Evolutionary conservation across 1,139 yeast species (phyloP).

Genomic region (Diutina neorugosa): DNA sequence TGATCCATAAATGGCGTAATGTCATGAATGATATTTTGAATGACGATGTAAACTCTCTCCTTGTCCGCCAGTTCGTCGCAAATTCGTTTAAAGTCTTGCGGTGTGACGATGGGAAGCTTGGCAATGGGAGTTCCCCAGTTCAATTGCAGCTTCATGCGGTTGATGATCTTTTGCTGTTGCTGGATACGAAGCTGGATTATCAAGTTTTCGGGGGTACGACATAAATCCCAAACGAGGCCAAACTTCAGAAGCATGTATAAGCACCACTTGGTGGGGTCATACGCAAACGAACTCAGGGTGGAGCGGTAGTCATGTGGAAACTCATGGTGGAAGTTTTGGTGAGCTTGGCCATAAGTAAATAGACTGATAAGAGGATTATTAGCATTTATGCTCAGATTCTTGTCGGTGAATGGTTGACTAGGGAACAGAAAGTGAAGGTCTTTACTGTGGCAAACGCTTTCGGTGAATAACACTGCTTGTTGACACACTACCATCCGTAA

Average conservation of each 20-base stretch:
- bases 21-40: constrained; percentile 54
- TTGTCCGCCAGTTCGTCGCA: constrained; percentile 23
- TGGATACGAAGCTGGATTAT: constrained; percentile 47
- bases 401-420: constrained; percentile 51
- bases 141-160: constrained; percentile 45
- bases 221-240: constrained; percentile 26
- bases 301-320: constrained; percentile 60
- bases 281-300: constrained; percentile 32
- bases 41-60: constrained; percentile 30
- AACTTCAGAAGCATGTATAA: constrained; percentile 27
- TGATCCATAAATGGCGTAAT: constrained; percentile 61
- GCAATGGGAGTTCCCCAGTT: constrained; percentile 75
- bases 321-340: constrained; percentile 64
- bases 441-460: constrained; percentile 47
- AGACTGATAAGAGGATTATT: constrained; percentile 39
- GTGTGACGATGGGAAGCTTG: constrained; percentile 41
- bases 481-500: constrained; percentile 44
- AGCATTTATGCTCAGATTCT: constrained; percentile 39
- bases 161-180: constrained; percentile 52
- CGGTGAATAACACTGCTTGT: constrained; percentile 43
- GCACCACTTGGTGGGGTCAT: constrained; percentile 61
- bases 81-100: constrained; percentile 37
- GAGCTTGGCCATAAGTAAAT: constrained; percentile 51
- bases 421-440: constrained; percentile 31
- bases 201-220: constrained; percentile 33